Percentiles rank a stretch among this genome's conserved stretches.
These are phyloP conservation scores for Punica granatum DNA, from an alignment of 345 rosid species.

Conservation along the genomic window DNA sequence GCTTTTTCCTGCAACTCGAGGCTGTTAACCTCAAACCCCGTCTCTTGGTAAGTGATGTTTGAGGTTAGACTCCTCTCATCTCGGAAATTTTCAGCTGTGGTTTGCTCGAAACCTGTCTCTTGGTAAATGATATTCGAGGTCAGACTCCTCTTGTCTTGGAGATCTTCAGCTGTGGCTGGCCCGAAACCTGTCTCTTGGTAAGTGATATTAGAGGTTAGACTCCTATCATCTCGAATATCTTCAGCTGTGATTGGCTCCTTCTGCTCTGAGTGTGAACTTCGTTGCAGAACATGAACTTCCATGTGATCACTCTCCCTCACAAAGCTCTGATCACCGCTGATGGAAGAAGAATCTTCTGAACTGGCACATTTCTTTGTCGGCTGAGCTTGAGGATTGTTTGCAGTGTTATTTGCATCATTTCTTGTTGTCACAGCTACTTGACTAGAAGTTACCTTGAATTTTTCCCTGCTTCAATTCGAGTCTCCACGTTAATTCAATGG, in stretches of 20 bases:
- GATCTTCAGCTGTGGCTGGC: not conserved
- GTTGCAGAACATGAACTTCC: not conserved
- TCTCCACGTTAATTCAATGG: not conserved
- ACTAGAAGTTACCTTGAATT: not conserved
- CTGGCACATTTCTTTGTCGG: not conserved
- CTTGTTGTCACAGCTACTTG: not conserved
- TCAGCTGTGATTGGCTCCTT: not conserved
- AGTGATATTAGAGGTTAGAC: not conserved
- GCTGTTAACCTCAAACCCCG: slow-evolving; percentile 4
- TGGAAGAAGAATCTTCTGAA: not conserved
- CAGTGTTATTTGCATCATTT: not conserved
- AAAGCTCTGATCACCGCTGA: not conserved
- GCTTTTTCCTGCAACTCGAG: not conserved
- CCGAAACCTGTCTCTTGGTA: slow-evolving; percentile 7
- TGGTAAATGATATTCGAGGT: slow-evolving; percentile 4
- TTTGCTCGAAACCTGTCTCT: not conserved
- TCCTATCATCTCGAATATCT: not conserved
- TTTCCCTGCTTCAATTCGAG: slow-evolving; percentile 11
- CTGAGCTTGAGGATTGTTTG: slow-evolving; percentile 1
- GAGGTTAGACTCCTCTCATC: not conserved
- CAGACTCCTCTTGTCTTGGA: not conserved
- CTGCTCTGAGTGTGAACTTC: not conserved
- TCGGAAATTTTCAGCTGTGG: not conserved
- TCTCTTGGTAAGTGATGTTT: slow-evolving; percentile 7
- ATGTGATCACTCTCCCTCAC: not conserved